These are phyloP conservation scores for Suhomyces chickasaworum DNA, from an alignment of 1,139 yeast genomes.

Conservation along the genomic window DNA sequence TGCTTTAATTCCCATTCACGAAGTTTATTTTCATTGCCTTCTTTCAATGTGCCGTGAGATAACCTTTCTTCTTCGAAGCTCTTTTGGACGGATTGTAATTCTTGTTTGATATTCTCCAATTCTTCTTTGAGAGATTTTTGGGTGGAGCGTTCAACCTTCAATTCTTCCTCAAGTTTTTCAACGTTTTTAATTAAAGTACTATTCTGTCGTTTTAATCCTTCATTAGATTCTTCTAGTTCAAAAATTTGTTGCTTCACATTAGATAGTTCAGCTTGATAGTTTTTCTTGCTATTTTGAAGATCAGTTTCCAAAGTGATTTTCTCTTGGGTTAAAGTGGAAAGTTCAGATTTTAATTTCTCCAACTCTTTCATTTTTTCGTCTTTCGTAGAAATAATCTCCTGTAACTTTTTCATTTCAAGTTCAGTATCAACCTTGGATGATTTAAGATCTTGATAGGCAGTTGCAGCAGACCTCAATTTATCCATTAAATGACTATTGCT, in stretches of 20 bases:
- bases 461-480: slow-evolving; percentile 50
- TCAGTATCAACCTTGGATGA: slow-evolving; percentile 22
- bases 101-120: slow-evolving; percentile 16
- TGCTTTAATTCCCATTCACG: neutral
- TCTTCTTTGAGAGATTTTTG: slow-evolving; percentile 17
- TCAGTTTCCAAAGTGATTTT: slow-evolving; percentile 6
- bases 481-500: slow-evolving; percentile 42
- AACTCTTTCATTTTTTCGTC: slow-evolving; percentile 16
- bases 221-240: slow-evolving; percentile 7
- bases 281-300: neutral
- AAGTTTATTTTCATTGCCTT: neutral
- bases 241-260: neutral
- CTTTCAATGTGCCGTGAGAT: neutral
- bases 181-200: slow-evolving; percentile 20
- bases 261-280: neutral
- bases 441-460: slow-evolving; percentile 45
- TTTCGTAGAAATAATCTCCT: slow-evolving; percentile 14
- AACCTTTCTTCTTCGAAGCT: neutral
- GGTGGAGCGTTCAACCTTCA: slow-evolving; percentile 1
- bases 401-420: slow-evolving; percentile 11
- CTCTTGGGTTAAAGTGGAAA: slow-evolving; percentile 14
- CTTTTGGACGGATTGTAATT: slow-evolving; percentile 2
- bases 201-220: slow-evolving; percentile 7
- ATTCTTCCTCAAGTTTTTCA: slow-evolving; percentile 4
- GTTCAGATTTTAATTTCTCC: slow-evolving; percentile 7